Conservation (phyloP, 2,329 filamentous ascomycete genomes). For the Trichoderma pleuroti region DNA sequence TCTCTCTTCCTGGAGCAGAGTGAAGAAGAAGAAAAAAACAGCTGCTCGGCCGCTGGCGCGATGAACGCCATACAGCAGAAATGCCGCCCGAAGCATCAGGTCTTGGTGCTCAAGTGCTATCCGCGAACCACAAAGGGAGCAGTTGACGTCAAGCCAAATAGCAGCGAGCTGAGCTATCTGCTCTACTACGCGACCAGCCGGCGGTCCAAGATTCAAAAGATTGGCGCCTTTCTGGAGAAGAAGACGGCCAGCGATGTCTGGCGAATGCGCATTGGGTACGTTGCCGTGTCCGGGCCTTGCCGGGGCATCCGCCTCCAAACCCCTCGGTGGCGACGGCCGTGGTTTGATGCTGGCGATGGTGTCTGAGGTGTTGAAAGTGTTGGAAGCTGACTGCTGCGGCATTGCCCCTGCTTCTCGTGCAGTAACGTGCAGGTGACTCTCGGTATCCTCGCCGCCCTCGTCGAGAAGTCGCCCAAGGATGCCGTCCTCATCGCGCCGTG, state of each 20-base stretch:
- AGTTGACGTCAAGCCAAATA: constrained; percentile 91
- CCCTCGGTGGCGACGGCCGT: constrained; percentile 3
- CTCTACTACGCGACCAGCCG: constrained; percentile 95
- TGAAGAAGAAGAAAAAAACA: background rate
- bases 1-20: constrained; percentile 2
- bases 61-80: constrained; percentile 66
- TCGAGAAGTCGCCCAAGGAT: constrained; percentile 89
- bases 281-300: constrained; percentile 25
- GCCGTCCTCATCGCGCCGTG: constrained; percentile 83
- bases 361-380: background rate
- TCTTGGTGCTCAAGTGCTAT: constrained; percentile 93
- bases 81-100: constrained; percentile 92
- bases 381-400: constrained; percentile 10
- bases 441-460: constrained; percentile 83
- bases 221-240: constrained; percentile 91
- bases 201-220: constrained; percentile 92
- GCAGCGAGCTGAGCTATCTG: constrained; percentile 93
- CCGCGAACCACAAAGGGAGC: constrained; percentile 87
- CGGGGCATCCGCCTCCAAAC: constrained; percentile 13
- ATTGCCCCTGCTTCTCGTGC: constrained; percentile 9
- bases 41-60: constrained; percentile 20
- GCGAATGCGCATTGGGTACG: constrained; percentile 79
- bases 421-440: constrained; percentile 94
- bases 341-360: background rate
- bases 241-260: constrained; percentile 89